Evolutionary conservation across 805 yeast genomes (phyloP), one percentile per base, ranked within the genome.

Genomic region (Cyberlindnera mississippiensis): DNA sequence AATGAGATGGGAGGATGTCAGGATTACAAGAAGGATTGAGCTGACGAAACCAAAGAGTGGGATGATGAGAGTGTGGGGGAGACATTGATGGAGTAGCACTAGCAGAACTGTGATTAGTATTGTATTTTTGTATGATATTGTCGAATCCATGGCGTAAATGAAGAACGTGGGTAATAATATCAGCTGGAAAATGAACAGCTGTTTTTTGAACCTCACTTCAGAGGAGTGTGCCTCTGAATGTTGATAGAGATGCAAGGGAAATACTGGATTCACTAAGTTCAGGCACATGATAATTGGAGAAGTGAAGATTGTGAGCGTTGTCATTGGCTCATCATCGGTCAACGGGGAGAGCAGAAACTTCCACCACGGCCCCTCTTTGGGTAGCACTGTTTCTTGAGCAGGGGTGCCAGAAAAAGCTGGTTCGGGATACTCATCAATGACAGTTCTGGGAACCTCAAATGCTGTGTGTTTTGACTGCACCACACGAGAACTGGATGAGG

Each of bases 1-100:
- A 31, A 91, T 83, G 12, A 89, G 77, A 48, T 82, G 85, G 4
- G 77, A 73, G 1, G 95, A 91, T 31, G 84, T 72, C 2, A 73
- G 52, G 0, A 93, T 72, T 11, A 90, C 82, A 76, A 88, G 80
- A 1, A 78, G 57, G 3, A 91, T 67, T 1, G 95, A 74, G 6
- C 78, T 61, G 0, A 73, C 42, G 56, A 91, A 91, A 0, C 96
- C 96, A 4, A 71, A 16, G 0, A 70, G 34, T 0, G 86, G 56
- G 12, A 55, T 49, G 9, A 20, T 11, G 7, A 18, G 8, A 3
- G 15, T 31, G 14, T 28, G 26, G 19, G 40, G 32, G 14, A 26
- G 5, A 14, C 18, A 17, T n/a, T 7, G 13, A 4, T 28, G 14
- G 2, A 32, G 2, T 9, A 42, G 22, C 2, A 35, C 14, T 4